phyloP scores from a whole-genome alignment of 2,329 filamentous ascomycete species.

The Torrubiellomyces zombiae region DNA sequence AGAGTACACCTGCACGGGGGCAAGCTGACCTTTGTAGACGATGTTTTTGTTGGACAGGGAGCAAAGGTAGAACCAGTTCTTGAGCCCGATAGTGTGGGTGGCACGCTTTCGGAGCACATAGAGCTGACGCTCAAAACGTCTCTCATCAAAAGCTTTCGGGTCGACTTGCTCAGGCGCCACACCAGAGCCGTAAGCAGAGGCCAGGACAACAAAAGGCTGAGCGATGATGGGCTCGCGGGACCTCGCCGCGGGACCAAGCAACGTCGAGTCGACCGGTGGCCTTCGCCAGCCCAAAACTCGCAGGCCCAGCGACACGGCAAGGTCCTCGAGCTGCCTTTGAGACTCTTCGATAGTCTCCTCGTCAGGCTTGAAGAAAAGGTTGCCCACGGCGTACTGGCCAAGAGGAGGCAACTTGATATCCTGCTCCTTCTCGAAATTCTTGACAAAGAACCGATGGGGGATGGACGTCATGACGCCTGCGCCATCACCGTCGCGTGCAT shows the following conservation, averaged over 20 bases:
- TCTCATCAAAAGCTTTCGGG: conserved; percentile 64
- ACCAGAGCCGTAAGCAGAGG: conserved; percentile 68
- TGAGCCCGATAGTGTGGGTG: conserved; percentile 83
- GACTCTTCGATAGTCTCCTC: conserved; percentile 79
- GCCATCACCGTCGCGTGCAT: conserved; percentile 93
- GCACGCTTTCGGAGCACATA: conserved; percentile 90
- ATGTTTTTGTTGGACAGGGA: conserved; percentile 96
- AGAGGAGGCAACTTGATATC: conserved; percentile 71
- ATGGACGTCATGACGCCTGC: conserved; percentile 99
- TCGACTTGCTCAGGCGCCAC: conserved; percentile 65
- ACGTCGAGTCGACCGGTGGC: conserved; percentile 81
- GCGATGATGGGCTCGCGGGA: conserved; percentile 91
- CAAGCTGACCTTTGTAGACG: conserved; percentile 94
- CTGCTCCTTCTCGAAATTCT: conserved; percentile 90
- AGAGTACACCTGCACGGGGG: conserved; percentile 88
- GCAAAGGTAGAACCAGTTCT: conserved; percentile 98
- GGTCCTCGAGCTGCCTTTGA: conserved; percentile 82
- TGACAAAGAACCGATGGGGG: conserved; percentile 94
- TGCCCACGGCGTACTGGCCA: conserved; percentile 92
- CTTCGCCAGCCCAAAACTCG: conserved; percentile 92
- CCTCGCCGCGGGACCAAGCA: conserved; percentile 80
- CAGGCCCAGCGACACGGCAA: conserved; percentile 73
- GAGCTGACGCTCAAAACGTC: conserved; percentile 79
- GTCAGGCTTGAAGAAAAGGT: conserved; percentile 97
- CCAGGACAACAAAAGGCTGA: conserved; percentile 86